Conservation (phyloP, 768 basidiomycete species). For the Boletellus sp. region DNA sequence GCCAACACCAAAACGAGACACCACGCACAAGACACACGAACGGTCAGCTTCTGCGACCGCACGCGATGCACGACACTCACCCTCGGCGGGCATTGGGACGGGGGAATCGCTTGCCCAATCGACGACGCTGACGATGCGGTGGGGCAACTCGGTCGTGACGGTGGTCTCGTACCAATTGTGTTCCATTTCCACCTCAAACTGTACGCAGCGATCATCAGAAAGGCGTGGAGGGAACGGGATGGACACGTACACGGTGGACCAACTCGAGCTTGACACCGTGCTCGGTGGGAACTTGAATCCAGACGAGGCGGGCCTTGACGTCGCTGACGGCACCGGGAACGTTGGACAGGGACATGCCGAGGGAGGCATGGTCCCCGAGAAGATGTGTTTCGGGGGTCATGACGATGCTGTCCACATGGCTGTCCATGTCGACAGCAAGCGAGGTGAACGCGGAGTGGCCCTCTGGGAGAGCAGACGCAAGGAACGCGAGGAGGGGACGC, state of each 20-base stretch:
- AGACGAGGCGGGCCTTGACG: constrained; percentile 76
- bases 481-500: constrained; percentile 71
- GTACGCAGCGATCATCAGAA: not conserved
- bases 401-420: constrained; percentile 49
- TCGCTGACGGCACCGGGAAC: constrained; percentile 78
- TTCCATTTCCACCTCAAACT: constrained; percentile 90
- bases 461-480: constrained; percentile 67
- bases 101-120: constrained; percentile 91
- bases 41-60: not conserved
- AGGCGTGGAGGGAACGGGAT: not conserved
- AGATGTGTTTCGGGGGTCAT: constrained; percentile 40
- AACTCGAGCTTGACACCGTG: constrained; percentile 63
- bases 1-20: not conserved
- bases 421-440: constrained; percentile 47
- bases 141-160: constrained; percentile 68
- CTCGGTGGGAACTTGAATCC: constrained; percentile 74
- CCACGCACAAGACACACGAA: not conserved
- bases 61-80: constrained; percentile 21
- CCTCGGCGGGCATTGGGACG: constrained; percentile 27
- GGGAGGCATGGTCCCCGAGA: constrained; percentile 42
- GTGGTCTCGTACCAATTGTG: constrained; percentile 96
- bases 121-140: constrained; percentile 82
- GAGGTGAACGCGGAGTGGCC: constrained; percentile 35
- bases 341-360: constrained; percentile 29
- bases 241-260: constrained; percentile 46